These are phyloP conservation scores for Arabidopsis lyrata DNA, from an alignment of 441 rosid genomes.

Conservation along the genomic window DNA sequence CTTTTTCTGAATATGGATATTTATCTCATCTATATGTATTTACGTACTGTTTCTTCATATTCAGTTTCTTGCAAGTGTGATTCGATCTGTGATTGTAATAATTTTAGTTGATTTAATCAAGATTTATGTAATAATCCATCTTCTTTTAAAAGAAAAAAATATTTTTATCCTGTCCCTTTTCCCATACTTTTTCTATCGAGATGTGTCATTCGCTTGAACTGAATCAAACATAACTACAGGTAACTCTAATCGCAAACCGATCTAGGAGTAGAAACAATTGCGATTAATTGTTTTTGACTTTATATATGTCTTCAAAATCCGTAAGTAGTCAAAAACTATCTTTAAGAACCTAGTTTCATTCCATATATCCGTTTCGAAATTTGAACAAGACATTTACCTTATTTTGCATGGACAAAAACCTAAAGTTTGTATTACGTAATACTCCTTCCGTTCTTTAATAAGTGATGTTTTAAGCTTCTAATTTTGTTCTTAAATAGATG, in stretches of 20 bases:
- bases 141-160: not conserved
- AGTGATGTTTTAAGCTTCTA: too few species aligned
- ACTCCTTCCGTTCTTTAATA: too few species aligned
- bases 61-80: conserved; percentile 33
- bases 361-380: not conserved
- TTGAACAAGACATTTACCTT: not conserved
- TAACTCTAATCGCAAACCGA: not conserved
- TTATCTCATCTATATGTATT: not conserved
- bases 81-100: conserved; percentile 15
- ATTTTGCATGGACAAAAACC: not conserved
- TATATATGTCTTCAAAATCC: not conserved
- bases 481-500: too few species aligned
- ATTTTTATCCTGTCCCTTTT: not conserved
- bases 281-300: not conserved
- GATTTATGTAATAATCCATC: not conserved
- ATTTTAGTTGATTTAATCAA: not conserved
- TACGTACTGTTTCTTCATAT: conserved; percentile 18
- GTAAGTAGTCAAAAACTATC: not conserved
- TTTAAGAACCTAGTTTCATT: not conserved
- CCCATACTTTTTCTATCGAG: not conserved
- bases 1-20: conserved; percentile 30
- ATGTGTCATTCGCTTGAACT: not conserved
- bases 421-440: not conserved
- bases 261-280: not conserved
- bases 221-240: not conserved